Evolutionary conservation across 129 eudicot genomes (phyloP), one percentile per base, ranked within the genome.

Genomic region (Centrapalus pauciflorus): DNA sequence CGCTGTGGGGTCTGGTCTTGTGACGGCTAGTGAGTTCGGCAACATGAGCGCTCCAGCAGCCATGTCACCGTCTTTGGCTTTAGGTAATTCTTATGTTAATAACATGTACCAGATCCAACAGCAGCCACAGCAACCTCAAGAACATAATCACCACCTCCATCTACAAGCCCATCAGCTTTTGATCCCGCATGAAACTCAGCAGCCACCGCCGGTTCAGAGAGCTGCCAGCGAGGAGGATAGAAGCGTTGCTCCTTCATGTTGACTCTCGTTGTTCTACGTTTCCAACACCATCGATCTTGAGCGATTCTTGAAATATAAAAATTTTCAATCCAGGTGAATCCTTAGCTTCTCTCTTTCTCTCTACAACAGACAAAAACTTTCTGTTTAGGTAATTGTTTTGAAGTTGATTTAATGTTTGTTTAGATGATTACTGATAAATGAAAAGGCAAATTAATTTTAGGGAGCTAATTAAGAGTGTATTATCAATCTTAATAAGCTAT

Each of bases 91-190:
- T 46, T 75, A 74, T 26, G 33, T 40, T 43, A 50, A 73, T 27
- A 23, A 50, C 43, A 72, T 79, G 67, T 62, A 79, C 73, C 81
- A 69, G 33, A 48, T 57, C 57, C 83, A 70, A 52, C 87, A 76
- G 13, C 84, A 56, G 24, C 77, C 56, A 21, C 55, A 49, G 45
- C 48, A 30, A 19, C 64, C 43, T 7, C 67, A 67, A 33, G 60
- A 66, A 25, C 26, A 66, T 46, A 57, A 73, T 29, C 57, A 50
- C 11, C 65, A 49, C 3, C 67, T 56, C n/a, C 67, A 66, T 6
- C 16, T 74, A 7, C 67, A 74, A 45, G 27, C 40, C 0, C 69
- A 55, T 45, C 79, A 66, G 20, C 33, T 75, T 24, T 34, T 66
- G 55, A 41, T 66, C 13, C 62, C 21, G 25, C 79, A 74, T 30